Percentiles rank a stretch among this genome's conserved stretches.
Conservation (phyloP, 2,329 filamentous ascomycete genomes). For the Ceratocystis ficicola region DNA sequence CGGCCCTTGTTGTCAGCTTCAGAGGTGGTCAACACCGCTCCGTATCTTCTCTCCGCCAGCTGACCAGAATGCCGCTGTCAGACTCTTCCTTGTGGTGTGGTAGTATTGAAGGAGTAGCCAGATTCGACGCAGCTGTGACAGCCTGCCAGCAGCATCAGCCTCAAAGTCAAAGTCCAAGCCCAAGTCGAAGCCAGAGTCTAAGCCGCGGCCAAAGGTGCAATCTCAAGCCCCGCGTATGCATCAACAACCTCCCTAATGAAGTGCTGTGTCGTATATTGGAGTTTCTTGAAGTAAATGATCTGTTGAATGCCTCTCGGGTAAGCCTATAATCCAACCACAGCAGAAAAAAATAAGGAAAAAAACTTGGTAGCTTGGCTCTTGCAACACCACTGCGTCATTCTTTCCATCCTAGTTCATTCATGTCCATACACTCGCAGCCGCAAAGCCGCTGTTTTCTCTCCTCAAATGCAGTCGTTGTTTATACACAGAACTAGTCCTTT, state of each 20-base stretch:
- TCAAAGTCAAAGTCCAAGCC: neutral
- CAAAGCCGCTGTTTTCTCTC: too few relatives aligned
- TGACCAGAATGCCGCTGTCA: conserved; percentile 2
- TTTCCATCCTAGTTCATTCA: neutral
- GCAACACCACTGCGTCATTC: neutral
- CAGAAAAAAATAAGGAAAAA: too few relatives aligned
- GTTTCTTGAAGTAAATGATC: conserved; percentile 45
- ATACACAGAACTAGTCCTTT: too few relatives aligned
- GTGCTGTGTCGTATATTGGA: conserved; percentile 43
- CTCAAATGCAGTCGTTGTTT: too few relatives aligned
- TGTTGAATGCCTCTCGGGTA: conserved; percentile 46
- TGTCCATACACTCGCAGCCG: too few relatives aligned
- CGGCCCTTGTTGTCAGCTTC: conserved; percentile 1
- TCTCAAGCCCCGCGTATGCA: neutral
- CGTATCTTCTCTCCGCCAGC: neutral
- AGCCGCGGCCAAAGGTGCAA: neutral
- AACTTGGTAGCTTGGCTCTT: neutral
- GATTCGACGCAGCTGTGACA: conserved; percentile 3
- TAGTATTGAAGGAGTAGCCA: neutral
- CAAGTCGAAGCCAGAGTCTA: neutral
- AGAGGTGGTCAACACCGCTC: neutral
- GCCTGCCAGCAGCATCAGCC: neutral
- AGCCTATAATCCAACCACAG: conserved; percentile 23
- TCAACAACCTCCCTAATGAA: conserved; percentile 40
- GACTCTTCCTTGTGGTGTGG: neutral